A percentile compares a stretch with the other conserved stretches of the same genome.
These are phyloP conservation scores for Pouteria glomerata DNA, from an alignment of 148 eudicot genomes.

Conservation along the genomic window DNA sequence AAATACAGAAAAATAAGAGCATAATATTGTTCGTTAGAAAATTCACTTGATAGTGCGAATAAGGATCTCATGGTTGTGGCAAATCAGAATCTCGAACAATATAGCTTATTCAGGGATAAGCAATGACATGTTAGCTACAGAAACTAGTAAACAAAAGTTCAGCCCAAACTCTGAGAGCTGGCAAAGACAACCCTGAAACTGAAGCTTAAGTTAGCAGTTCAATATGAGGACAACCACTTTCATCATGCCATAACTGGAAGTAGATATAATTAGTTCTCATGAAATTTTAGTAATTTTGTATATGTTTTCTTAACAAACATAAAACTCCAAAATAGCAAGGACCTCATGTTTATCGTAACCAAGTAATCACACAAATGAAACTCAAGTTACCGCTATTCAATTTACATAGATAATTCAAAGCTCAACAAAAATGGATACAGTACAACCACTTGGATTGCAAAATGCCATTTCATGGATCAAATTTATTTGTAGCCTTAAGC, in stretches of 20 bases:
- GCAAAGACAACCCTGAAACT: neutral
- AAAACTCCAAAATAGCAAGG: neutral
- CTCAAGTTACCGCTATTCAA: neutral
- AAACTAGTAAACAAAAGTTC: neutral
- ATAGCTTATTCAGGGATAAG: neutral
- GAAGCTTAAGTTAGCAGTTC: neutral
- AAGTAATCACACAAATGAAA: neutral
- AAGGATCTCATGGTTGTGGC: neutral
- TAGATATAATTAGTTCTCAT: neutral
- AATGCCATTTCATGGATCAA: no score
- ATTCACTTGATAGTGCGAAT: neutral
- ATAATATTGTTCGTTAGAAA: neutral
- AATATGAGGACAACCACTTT: neutral
- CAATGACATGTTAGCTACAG: neutral
- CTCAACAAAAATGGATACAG: no score
- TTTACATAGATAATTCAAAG: neutral
- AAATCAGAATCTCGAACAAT: neutral
- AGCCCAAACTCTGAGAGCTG: neutral
- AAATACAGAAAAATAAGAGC: neutral
- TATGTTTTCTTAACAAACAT: neutral
- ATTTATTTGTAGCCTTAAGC: no score
- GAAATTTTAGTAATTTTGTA: neutral
- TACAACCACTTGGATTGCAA: no score
- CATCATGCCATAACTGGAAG: neutral
- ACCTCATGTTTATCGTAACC: neutral